Evolutionary conservation across 495 filamentous ascomycete genomes (phyloP).

Genomic region (Neurospora sp.): DNA sequence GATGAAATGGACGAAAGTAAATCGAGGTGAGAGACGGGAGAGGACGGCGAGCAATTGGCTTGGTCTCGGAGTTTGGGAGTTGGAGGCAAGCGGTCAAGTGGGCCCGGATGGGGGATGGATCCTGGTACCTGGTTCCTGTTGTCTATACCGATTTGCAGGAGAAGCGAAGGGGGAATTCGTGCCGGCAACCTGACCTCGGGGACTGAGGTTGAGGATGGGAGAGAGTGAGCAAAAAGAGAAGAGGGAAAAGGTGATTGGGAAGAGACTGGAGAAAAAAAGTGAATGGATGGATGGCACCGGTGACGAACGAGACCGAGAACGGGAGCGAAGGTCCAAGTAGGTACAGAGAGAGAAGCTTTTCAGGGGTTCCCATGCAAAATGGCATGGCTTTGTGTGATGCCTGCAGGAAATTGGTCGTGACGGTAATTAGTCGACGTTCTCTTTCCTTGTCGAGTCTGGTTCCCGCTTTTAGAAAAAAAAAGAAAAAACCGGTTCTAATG

Average conservation of each 20-base stretch:
- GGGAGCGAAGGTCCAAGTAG: neutral
- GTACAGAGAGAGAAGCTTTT: neutral
- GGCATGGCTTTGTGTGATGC: neutral
- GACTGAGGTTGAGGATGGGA: neutral
- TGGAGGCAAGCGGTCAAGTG: neutral
- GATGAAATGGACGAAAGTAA: neutral
- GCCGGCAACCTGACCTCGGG: neutral
- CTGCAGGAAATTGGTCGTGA: neutral
- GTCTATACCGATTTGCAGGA: neutral
- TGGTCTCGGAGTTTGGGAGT: neutral
- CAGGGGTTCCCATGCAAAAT: neutral
- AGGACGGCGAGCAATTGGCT: neutral
- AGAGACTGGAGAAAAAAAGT: neutral
- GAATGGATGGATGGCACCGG: neutral
- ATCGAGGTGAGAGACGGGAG: neutral
- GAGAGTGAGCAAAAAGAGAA: conserved; percentile 4
- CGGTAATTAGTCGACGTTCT: neutral
- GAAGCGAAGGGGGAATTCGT: neutral
- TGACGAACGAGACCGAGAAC: neutral
- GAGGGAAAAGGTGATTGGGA: conserved; percentile 3
- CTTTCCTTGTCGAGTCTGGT: too few relatives aligned
- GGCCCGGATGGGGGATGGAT: neutral
- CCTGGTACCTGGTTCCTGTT: neutral
- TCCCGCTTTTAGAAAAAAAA: too few relatives aligned
- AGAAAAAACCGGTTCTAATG: too few relatives aligned